Base-by-base conservation (phyloP, 805 yeast genomes). In the Ogataea kodamae region DNA sequence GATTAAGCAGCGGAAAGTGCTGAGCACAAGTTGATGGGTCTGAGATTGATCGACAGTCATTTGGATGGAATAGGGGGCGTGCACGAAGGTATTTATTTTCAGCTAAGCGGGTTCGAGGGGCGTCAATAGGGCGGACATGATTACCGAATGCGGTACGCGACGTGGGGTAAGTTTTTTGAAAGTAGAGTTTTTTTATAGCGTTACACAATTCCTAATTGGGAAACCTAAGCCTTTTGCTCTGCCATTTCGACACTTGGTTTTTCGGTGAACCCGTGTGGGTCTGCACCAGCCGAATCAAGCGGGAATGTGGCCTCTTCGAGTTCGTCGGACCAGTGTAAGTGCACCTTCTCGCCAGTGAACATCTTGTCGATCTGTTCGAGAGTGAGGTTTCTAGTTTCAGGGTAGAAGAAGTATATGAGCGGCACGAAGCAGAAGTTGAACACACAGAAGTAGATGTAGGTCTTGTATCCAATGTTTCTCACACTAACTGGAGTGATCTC, bases 321-420 rank as follows among this genome's bases (percentile, higher is more conserved):
- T 8, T 28, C 39, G 5, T 30, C 40, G 21, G 19, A 29, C 47
- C 47, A 43, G 28, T 31, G 26, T 10, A 43, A 28, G 12, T 31
- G 42, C 13, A 43, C 43, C 28, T 43, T 43, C 15, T 77, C 44
- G 8, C 43, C 47, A 9, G 33, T 33, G 20, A 43, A 81, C 55
- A 80, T 54, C 49, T 70, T 74, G 54, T 76, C 84, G 46, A 81
- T 74, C 55, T 80, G 80, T 57, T 81, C 87, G 54, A 81, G 70
- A 16, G 76, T 61, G 49, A 77, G 68, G 40, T 82, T 81, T 59
- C 75, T 77, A 25, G 87, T 80, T 62, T 81, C 86, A 41, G 72
- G 70, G 57, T 71, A 76, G 59, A 74, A 61, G 59, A 72, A 63
- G 31, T 78, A 68, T 45, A 76, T 64, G 32, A 72, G 52, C 49